Conservation (phyloP, 208 protist genomes). For the Acanthamoeba culbertsoni region DNA sequence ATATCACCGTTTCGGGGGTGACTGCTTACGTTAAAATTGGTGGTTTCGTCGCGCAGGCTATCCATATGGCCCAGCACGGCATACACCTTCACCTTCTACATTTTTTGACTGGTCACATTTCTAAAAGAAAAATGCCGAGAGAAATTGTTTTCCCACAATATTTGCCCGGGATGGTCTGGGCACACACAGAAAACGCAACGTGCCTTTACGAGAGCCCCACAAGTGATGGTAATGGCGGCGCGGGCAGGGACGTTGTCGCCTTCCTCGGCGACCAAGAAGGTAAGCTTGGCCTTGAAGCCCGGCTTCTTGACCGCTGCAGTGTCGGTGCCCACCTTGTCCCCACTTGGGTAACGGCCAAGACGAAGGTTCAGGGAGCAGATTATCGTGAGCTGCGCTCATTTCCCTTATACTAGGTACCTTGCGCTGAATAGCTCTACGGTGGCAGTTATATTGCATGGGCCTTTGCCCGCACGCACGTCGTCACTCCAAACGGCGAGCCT, state of each 20-base stretch:
- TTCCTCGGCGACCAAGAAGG: not conserved
- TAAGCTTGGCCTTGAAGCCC: not conserved
- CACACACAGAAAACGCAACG: not conserved
- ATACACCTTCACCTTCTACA: slow-evolving; percentile 6
- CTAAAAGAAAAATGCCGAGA: not conserved
- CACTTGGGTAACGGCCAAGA: no score
- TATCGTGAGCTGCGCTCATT: not conserved
- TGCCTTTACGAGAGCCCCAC: not conserved
- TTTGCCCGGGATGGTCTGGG: not conserved
- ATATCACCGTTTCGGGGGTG: not conserved
- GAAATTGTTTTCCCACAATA: not conserved
- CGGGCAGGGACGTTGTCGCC: not conserved
- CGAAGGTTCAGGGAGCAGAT: no score
- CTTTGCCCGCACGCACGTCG: not conserved
- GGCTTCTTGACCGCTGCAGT: not conserved
- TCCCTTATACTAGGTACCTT: not conserved
- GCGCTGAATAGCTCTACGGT: not conserved
- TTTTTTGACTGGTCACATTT: not conserved
- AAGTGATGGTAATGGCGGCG: not conserved
- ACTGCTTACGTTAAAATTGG: not conserved
- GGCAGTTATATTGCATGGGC: not conserved
- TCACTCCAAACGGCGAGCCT: not conserved
- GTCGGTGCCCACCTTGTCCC: not conserved
- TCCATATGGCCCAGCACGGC: not conserved
- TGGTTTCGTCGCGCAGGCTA: not conserved